Evolutionary conservation across 768 basidiomycete genomes (phyloP).

Genomic region (Paxillus ammoniavirescens): DNA sequence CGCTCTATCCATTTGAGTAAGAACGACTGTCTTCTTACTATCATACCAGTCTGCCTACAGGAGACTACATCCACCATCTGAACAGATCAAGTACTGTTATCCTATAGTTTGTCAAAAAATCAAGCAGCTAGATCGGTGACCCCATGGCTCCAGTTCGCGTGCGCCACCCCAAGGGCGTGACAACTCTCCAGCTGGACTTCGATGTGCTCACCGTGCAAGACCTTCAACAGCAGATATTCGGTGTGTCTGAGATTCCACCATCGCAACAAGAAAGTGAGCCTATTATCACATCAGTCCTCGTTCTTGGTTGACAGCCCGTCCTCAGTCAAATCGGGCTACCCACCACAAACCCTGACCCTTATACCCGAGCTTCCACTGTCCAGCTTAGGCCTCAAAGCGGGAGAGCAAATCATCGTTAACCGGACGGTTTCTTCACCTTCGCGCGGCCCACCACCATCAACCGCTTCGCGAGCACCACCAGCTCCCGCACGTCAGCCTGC

Average conservation of each 20-base stretch:
- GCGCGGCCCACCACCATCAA: conserved; percentile 5
- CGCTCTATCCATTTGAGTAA: too few species aligned
- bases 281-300: background rate
- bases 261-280: conserved; percentile 75
- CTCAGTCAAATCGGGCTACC: conserved; percentile 78
- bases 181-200: conserved; percentile 71
- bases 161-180: conserved; percentile 80
- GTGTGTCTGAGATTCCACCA: conserved; percentile 66
- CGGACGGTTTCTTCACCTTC: conserved; percentile 28
- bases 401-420: conserved; percentile 87
- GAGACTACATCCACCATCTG: background rate
- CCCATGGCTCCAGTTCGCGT: conserved; percentile 78
- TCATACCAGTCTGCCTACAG: background rate
- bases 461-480: conserved; percentile 14
- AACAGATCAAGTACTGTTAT: background rate
- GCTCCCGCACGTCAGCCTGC: conserved; percentile 14
- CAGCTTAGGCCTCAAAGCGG: conserved; percentile 70
- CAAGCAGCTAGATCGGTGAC: too few species aligned
- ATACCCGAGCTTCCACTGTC: conserved; percentile 73
- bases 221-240: conserved; percentile 70
- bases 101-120: too few species aligned
- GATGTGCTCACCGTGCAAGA: conserved; percentile 66
- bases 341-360: conserved; percentile 69
- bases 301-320: background rate
- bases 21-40: too few species aligned